These are phyloP conservation scores for Neurospora sp. DNA, from an alignment of 495 filamentous ascomycete species.

Conservation along the genomic window DNA sequence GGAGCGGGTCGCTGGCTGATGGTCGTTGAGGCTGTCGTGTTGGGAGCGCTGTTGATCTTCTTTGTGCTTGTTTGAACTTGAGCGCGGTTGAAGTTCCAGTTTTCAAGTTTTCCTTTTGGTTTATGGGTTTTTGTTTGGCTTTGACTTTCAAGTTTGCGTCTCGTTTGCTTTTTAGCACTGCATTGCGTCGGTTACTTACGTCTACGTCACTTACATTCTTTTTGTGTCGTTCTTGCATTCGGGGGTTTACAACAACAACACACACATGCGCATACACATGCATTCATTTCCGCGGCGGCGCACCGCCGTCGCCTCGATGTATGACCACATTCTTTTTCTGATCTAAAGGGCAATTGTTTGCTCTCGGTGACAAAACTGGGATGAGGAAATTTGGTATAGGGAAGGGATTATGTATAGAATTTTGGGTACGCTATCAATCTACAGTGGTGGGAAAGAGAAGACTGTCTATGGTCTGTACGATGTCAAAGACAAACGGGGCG, in stretches of 20 bases:
- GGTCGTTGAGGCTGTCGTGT: constrained; percentile 18
- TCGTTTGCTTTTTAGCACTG: background rate
- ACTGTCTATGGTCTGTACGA: background rate
- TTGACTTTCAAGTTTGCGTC: background rate
- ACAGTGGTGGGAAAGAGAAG: background rate
- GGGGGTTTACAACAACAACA: background rate
- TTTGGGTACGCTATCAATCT: background rate
- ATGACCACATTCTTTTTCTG: background rate
- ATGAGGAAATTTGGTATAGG: background rate
- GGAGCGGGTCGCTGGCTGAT: background rate
- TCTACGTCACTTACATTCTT: background rate
- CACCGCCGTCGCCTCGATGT: background rate
- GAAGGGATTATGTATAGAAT: background rate
- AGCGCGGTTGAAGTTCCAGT: background rate
- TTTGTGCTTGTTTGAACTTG: background rate
- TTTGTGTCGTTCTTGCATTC: background rate
- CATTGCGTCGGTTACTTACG: background rate
- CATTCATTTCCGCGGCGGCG: background rate
- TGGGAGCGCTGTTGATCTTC: constrained; percentile 16
- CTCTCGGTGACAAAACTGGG: background rate
- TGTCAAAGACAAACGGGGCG: background rate
- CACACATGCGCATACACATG: background rate
- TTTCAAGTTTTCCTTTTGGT: background rate
- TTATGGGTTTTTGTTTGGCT: background rate
- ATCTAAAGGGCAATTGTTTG: background rate